phyloP scores from a whole-genome alignment of 176 grass and related monocot genomes.

The Thinopyrum elongatum region DNA sequence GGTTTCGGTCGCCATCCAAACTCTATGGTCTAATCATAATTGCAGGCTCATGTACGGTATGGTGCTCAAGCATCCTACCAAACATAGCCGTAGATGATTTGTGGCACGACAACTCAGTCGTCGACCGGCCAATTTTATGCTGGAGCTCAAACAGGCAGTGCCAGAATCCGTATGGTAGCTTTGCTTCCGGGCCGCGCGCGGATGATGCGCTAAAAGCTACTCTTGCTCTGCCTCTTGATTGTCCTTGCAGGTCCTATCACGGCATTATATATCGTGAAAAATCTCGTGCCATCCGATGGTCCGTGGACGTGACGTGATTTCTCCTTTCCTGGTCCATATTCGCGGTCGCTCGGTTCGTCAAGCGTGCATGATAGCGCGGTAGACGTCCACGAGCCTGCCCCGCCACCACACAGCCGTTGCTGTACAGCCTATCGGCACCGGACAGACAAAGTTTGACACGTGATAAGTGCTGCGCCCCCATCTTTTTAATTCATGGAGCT shows the following conservation, averaged over 20 bases:
- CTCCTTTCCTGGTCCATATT: not conserved
- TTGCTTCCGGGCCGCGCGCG: no score
- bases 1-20: not conserved
- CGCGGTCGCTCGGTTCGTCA: not conserved
- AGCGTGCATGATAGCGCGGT: not conserved
- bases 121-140: not conserved
- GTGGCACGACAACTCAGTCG: no score
- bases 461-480: not conserved
- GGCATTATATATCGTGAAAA: no score
- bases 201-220: not conserved
- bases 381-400: conserved; percentile 1
- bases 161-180: no score
- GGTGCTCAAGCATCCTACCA: no score
- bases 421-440: not conserved
- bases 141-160: not conserved
- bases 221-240: not conserved
- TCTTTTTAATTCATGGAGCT: not conserved
- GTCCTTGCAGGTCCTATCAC: not conserved
- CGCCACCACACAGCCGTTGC: not conserved
- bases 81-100: no score
- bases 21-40: not conserved
- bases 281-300: not conserved
- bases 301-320: not conserved
- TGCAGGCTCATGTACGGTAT: no score
- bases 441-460: not conserved